These are phyloP conservation scores for Neurospora tetrasperma DNA, from an alignment of 495 filamentous ascomycete species.

Conservation along the genomic window DNA sequence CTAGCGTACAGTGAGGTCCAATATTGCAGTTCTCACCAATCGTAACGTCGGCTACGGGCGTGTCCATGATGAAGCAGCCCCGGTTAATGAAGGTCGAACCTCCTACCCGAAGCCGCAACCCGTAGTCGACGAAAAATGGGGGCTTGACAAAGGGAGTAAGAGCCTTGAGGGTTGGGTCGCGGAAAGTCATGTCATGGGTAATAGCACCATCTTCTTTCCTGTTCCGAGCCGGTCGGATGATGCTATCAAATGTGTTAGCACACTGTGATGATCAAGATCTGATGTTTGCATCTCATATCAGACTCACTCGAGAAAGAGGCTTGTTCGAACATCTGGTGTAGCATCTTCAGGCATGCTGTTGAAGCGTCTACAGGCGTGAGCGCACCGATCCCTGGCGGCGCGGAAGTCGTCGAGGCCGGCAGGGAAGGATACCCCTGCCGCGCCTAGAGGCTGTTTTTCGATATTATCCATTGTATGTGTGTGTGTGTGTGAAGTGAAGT, in stretches of 20 bases:
- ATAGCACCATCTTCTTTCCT: constrained; percentile 14
- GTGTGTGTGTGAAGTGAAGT: not conserved
- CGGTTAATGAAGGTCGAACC: constrained; percentile 27
- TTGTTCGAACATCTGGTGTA: constrained; percentile 17
- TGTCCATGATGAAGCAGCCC: constrained; percentile 28
- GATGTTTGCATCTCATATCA: not conserved
- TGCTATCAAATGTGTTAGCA: constrained; percentile 10
- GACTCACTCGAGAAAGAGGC: constrained; percentile 25
- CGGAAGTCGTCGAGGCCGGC: constrained; percentile 28
- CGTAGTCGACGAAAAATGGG: constrained; percentile 27
- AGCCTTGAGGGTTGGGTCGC: constrained; percentile 19
- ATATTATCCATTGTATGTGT: constrained; percentile 4
- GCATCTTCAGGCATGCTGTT: constrained; percentile 27
- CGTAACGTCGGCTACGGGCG: constrained; percentile 25
- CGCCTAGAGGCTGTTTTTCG: not conserved
- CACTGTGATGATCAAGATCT: not conserved
- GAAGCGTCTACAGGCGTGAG: constrained; percentile 25
- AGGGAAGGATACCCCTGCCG: constrained; percentile 17
- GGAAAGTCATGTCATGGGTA: constrained; percentile 27
- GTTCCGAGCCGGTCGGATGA: constrained; percentile 22
- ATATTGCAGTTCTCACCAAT: constrained; percentile 27
- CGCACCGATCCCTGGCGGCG: constrained; percentile 18
- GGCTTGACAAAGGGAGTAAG: constrained; percentile 27
- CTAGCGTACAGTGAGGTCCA: constrained; percentile 24
- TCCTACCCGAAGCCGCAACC: constrained; percentile 22